Base-by-base conservation (phyloP, 2,329 filamentous ascomycete species). In the Blastomyces gilchristii region DNA sequence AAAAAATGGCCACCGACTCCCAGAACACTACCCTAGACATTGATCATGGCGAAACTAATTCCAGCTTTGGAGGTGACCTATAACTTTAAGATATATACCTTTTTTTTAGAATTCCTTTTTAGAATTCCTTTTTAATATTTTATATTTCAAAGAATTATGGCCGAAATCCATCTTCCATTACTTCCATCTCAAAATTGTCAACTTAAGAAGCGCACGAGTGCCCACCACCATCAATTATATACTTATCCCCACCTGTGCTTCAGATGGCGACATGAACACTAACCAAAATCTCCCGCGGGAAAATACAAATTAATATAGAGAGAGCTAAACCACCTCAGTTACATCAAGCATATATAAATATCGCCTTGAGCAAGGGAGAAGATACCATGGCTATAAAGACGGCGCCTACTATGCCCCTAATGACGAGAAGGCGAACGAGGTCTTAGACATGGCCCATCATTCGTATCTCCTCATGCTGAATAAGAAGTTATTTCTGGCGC, bases 391-490 rank as follows among this genome's bases (percentile, higher is more conserved):
- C n/a, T 60, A 34, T 45, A 50, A 39, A 39, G 58, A 60, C 31
- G 43, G 58, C 22, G 58, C 58, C 22, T 60, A 60, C 47, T 60
- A 52, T 22, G 58, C 45, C 28, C 64, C 63, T 3, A 65, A 64
- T 45, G 62, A 63, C 60, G 66, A 69, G 64, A 65, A 66, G 37
- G 60, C 65, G 50, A 66, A 66, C 57, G 65, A 67, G 31, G 63
- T 58, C 18, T 28, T 65, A 57, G 69, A 70, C 62, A 63, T 69
- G 41, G 65, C 67, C 22, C 65, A 67, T 47, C 75, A 79, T 64
- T 68, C 78, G 50, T 75, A 83, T 49, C 78, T 81, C 53, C 78
- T 84, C 63, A 71, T 78, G 1, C 75, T 79, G 52, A 71, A 74
- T 39, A 78, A 79, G 58, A 74, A 75, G 53, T 74, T 82, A 4